Conservation (phyloP, 2,329 filamentous ascomycete genomes). For the Davidsoniella virescens region DNA sequence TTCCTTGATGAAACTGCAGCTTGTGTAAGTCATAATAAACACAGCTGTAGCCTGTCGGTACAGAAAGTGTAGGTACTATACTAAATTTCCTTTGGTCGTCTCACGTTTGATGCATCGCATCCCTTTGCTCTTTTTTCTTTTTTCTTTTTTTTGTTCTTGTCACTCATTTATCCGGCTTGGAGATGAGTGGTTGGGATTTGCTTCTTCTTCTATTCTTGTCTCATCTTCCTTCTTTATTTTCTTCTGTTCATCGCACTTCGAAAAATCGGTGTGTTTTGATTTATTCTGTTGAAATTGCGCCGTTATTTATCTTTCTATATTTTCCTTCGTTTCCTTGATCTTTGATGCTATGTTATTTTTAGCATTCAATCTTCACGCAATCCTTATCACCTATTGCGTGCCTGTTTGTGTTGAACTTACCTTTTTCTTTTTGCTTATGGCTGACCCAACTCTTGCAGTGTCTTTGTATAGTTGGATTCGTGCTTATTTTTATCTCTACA, state of each 20-base stretch:
- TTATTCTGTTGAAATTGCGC: not conserved
- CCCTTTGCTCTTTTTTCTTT: not conserved
- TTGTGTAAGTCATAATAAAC: no score
- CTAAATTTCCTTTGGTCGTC: not conserved
- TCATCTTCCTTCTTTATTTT: not conserved
- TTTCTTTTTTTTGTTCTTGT: constrained; percentile 7
- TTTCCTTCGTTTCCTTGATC: not conserved
- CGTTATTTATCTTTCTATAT: not conserved
- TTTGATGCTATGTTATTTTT: not conserved
- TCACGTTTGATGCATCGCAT: constrained; percentile 4
- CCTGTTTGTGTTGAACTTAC: no score
- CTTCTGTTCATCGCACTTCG: not conserved
- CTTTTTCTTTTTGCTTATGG: no score
- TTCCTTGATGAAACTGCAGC: not conserved
- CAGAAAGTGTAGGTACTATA: not conserved
- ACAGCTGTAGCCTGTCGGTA: no score
- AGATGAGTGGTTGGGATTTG: not conserved
- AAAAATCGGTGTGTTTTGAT: not conserved
- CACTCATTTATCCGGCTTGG: constrained; percentile 3
- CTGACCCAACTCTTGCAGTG: no score
- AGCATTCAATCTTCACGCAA: no score
- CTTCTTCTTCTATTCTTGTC: constrained; percentile 6
- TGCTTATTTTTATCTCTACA: no score
- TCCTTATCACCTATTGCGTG: no score
- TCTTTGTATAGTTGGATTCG: no score